Evolutionary conservation across 805 yeast species (phyloP).

Genomic region (Kazachstania taianensis): DNA sequence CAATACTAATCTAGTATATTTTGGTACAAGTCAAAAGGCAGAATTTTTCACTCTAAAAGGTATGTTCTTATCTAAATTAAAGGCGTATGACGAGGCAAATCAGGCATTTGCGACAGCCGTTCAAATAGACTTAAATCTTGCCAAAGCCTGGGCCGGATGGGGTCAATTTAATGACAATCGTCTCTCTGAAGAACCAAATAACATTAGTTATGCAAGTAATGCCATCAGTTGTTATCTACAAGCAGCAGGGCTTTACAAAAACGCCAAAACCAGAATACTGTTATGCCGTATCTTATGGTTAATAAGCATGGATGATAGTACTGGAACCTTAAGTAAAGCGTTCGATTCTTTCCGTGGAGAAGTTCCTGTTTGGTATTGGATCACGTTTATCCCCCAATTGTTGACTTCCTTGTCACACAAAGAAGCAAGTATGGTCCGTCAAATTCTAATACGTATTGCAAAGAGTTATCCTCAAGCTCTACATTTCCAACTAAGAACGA

Average conservation of each 20-base stretch:
- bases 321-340: constrained; percentile 73
- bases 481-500: constrained; percentile 90
- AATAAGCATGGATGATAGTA: constrained; percentile 77
- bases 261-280: constrained; percentile 78
- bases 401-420: constrained; percentile 81
- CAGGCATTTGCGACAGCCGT: constrained; percentile 98
- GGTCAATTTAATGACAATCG: constrained; percentile 88
- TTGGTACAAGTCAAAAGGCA: constrained; percentile 96
- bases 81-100: constrained; percentile 89
- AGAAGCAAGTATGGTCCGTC: constrained; percentile 84
- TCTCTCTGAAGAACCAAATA: constrained; percentile 72
- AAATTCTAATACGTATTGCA: constrained; percentile 81
- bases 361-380: constrained; percentile 99
- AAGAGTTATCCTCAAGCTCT: constrained; percentile 95
- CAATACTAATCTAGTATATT: constrained; percentile 89
- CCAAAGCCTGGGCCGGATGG: constrained; percentile 99
- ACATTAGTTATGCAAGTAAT: constrained; percentile 76
- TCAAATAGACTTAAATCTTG: constrained; percentile 84
- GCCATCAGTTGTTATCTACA: constrained; percentile 94
- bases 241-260: constrained; percentile 94
- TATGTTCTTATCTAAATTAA: constrained; percentile 87
- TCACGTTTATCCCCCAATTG: constrained; percentile 90
- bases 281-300: constrained; percentile 90
- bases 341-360: constrained; percentile 91
- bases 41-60: constrained; percentile 97